A percentile compares a stretch with the other conserved stretches of the same genome.
Conservation (phyloP, 371 early-diverging fungal species). For the Circinella umbellata region DNA sequence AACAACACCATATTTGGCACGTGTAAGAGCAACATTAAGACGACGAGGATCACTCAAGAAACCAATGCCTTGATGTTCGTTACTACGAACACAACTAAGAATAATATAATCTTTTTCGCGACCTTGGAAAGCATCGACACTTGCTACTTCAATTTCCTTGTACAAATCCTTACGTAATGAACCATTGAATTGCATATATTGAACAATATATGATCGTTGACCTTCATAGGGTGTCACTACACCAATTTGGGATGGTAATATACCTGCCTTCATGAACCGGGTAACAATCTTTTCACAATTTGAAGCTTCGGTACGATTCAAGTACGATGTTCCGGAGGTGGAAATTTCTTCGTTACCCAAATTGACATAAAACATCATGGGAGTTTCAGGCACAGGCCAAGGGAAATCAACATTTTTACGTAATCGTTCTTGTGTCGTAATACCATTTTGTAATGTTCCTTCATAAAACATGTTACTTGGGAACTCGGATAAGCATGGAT, state of each 20-base stretch:
- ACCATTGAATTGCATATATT: slow-evolving; percentile 94
- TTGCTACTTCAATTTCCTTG: slow-evolving; percentile 96
- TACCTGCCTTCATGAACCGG: slow-evolving; percentile 86
- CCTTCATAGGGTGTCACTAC: slow-evolving; percentile 99
- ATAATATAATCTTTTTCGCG: slow-evolving; percentile 99
- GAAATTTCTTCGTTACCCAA: slow-evolving; percentile 97
- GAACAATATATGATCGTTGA: slow-evolving; percentile 93
- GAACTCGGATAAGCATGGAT: slow-evolving; percentile 96
- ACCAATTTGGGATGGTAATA: slow-evolving; percentile 94
- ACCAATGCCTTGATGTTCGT: slow-evolving; percentile 98
- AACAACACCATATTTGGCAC: slow-evolving; percentile 95
- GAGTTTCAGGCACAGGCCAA: slow-evolving; percentile 92
- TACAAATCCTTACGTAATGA: slow-evolving; percentile 89
- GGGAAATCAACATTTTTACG: slow-evolving; percentile 90
- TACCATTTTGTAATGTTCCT: slow-evolving; percentile 95
- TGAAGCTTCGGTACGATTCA: slow-evolving; percentile 92
- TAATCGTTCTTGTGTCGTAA: slow-evolving; percentile 91
- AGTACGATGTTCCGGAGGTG: slow-evolving; percentile 94
- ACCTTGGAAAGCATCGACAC: slow-evolving; percentile 99
- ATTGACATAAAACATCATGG: slow-evolving; percentile 96
- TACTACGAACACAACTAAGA: slow-evolving; percentile 96
- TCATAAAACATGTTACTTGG: slow-evolving; percentile 99
- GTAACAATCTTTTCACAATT: slow-evolving; percentile 96
- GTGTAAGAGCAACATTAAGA: slow-evolving; percentile 97
- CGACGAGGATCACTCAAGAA: slow-evolving; percentile 98